Percentiles rank a stretch among this genome's conserved stretches.
These are phyloP conservation scores for Malania oleifera DNA, from an alignment of 164 flowering plant genomes.

Conservation along the genomic window DNA sequence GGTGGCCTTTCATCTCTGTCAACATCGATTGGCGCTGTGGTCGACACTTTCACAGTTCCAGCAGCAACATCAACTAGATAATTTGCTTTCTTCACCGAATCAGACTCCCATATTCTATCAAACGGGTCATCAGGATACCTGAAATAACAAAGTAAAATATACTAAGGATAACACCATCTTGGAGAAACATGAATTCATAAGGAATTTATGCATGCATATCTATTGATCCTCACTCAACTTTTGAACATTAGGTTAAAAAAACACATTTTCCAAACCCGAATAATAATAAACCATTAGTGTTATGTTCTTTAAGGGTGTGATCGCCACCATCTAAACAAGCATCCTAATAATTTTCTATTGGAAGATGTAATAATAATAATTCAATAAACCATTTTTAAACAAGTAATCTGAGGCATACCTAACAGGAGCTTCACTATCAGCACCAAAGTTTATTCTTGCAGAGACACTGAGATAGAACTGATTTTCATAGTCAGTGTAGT, in stretches of 20 bases:
- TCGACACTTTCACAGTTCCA: slow-evolving; percentile 79
- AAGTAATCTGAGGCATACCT: slow-evolving; percentile 40
- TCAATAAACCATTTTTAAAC: slow-evolving; percentile 1
- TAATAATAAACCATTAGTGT: not conserved
- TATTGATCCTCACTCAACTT: not conserved
- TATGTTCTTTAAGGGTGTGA: not conserved
- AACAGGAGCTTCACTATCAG: slow-evolving; percentile 69
- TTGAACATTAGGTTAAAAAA: not conserved
- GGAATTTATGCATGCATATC: not conserved
- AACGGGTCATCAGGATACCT: slow-evolving; percentile 98
- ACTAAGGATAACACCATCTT: not conserved
- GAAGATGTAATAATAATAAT: too few relatives aligned
- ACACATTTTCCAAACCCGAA: not conserved
- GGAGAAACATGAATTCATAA: not conserved
- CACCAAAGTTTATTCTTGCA: slow-evolving; percentile 96
- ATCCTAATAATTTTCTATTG: not conserved
- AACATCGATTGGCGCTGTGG: slow-evolving; percentile 53
- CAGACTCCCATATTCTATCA: slow-evolving; percentile 96
- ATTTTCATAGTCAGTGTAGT: slow-evolving; percentile 62
- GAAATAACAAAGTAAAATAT: slow-evolving; percentile 17
- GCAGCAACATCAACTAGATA: slow-evolving; percentile 94
- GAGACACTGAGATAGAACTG: slow-evolving; percentile 74
- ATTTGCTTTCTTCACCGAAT: slow-evolving; percentile 75
- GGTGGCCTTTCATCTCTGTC: slow-evolving; percentile 70
- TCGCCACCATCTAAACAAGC: not conserved